Evolutionary conservation across 768 basidiomycete species (phyloP).

Genomic region (Dentipellis sp.): DNA sequence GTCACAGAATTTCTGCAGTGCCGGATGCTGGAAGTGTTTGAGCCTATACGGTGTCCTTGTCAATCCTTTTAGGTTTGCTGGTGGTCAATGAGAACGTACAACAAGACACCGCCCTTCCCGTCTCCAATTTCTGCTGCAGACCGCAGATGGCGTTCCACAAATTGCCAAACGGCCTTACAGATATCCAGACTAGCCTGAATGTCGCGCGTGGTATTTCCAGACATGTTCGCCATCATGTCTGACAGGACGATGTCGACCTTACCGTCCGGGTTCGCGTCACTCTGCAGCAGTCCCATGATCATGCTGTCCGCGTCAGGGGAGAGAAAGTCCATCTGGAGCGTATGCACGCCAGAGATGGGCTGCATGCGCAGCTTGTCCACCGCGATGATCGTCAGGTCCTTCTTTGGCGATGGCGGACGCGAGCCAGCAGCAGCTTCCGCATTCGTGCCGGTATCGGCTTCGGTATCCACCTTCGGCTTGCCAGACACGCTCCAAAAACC

Average conservation of each 20-base stretch:
- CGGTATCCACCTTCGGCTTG: too few relatives aligned
- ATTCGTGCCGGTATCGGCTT: background rate
- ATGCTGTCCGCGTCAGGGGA: conserved; percentile 35
- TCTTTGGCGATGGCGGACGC: background rate
- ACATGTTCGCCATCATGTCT: conserved; percentile 84
- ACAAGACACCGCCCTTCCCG: conserved; percentile 39
- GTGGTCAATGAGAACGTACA: conserved; percentile 33
- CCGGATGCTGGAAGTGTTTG: conserved; percentile 79
- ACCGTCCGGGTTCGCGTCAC: conserved; percentile 22
- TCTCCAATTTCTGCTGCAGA: conserved; percentile 34
- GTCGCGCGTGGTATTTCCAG: conserved; percentile 63
- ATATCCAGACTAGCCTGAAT: conserved; percentile 62
- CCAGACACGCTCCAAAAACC: too few relatives aligned
- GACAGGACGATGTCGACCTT: conserved; percentile 77
- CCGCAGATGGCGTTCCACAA: conserved; percentile 47
- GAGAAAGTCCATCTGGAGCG: conserved; percentile 76
- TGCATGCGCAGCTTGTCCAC: conserved; percentile 73
- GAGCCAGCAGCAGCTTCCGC: background rate
- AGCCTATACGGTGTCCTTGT: conserved; percentile 37
- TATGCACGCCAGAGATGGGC: conserved; percentile 63
- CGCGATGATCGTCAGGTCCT: conserved; percentile 44
- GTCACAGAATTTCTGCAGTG: conserved; percentile 54
- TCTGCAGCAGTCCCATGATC: conserved; percentile 32
- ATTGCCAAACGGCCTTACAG: conserved; percentile 62
- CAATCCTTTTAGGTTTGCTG: conserved; percentile 6